Base-by-base conservation (phyloP, 1,284 basidiomycete species). In the Sanghuangporus sanghuang region DNA sequence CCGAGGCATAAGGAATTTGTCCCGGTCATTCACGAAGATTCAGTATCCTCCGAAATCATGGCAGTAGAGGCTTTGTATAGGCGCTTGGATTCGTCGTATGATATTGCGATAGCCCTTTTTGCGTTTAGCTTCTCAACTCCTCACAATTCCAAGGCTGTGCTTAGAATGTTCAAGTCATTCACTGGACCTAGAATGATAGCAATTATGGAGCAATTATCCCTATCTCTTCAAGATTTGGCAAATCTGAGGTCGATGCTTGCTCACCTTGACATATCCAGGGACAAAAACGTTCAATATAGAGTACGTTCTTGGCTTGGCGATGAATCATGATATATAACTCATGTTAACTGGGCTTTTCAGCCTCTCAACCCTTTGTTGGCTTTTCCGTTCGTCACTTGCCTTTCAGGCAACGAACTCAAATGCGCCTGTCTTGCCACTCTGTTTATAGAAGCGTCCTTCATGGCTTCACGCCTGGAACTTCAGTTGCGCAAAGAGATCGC, bases 311-410 rank as follows among this genome's bases (percentile, higher is more conserved):
- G 6, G 16, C 11, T 54, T 38, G 3, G 5, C 5, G 27, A 32
- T 32, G 27, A 32, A 32, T 32, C 27, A 32, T 32, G 27, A 32
- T 3, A 32, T 32, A 8, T 32, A 8, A 58, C 21, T 58, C 23
- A 60, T 27, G 32, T 60, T n/a, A 14, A n/a, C 44, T 46, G 44
- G 21, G 44, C 23, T 14, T 59, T 14, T 57, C 38, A 64, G 63
- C 58, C 58, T 36, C 38, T 56, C 18, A 44, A 54, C 18, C 52
- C 27, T 11, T 64, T 42, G 11, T 27, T 59, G 9, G 12, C 35
- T 7, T 21, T 32, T 3, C 52, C 63, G 12, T 53, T 32, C 12
- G 35, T 44, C 12, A n/a, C 36, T 27, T 64, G 57, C 52, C 11
- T 56, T 11, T 40, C 42, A 12, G 50, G 44, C 2, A 18, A 40